Evolutionary conservation across 2,329 filamentous ascomycete species (phyloP).

Genomic region (Colletotrichum sp.): DNA sequence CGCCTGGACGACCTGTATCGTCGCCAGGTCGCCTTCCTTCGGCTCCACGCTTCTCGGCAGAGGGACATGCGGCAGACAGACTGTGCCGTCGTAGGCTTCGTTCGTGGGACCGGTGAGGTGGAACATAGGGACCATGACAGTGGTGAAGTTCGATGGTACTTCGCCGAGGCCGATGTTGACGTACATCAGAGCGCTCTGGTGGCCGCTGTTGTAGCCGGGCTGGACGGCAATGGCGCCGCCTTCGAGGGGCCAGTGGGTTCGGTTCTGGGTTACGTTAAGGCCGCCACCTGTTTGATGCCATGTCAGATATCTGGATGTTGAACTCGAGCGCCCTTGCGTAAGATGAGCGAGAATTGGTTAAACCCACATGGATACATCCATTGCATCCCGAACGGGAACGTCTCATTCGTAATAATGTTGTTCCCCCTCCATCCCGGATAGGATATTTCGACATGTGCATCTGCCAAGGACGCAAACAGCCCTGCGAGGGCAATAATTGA

Average conservation of each 20-base stretch:
- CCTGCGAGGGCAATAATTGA: too few relatives aligned
- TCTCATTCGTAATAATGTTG: constrained; percentile 66
- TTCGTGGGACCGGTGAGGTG: constrained; percentile 68
- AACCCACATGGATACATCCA: constrained; percentile 73
- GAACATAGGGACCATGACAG: constrained; percentile 68
- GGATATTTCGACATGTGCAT: constrained; percentile 61
- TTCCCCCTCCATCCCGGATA: constrained; percentile 71
- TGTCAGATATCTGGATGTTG: accelerated
- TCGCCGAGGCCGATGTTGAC: constrained; percentile 74
- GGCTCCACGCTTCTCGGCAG: constrained; percentile 65
- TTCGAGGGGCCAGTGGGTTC: constrained; percentile 71
- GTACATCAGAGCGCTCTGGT: constrained; percentile 70
- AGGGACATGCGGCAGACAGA: constrained; percentile 76
- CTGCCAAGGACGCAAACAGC: background rate
- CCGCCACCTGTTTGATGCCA: constrained; percentile 61
- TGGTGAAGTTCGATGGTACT: constrained; percentile 69
- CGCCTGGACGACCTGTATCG: constrained; percentile 73
- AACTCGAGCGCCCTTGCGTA: too few relatives aligned
- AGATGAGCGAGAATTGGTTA: too few relatives aligned
- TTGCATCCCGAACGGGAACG: constrained; percentile 70
- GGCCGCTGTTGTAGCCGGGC: constrained; percentile 76
- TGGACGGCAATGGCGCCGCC: constrained; percentile 73
- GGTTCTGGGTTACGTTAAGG: constrained; percentile 68
- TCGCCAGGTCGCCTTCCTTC: constrained; percentile 70
- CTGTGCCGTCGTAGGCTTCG: constrained; percentile 66